Evolutionary conservation across 2,329 filamentous ascomycete genomes (phyloP).

Genomic region (Calonectria naviculata): DNA sequence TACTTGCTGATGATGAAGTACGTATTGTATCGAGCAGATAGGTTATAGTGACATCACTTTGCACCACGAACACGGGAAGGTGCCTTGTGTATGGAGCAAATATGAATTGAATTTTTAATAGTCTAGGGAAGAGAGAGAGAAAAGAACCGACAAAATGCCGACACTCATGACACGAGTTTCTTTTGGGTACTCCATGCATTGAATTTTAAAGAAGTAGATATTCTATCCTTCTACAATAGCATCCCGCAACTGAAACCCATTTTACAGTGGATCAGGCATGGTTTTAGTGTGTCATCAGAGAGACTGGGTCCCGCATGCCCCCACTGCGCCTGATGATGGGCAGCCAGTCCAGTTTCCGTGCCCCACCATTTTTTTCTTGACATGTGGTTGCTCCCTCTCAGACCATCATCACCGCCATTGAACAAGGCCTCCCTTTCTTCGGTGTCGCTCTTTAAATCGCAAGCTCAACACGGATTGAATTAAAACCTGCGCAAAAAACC

Average conservation of each 20-base stretch:
- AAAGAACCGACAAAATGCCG: too few relatives aligned
- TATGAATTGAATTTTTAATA: neutral
- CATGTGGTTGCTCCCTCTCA: conserved; percentile 7
- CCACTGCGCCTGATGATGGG: neutral
- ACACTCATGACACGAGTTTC: neutral
- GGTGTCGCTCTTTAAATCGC: neutral
- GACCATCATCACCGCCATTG: conserved; percentile 13
- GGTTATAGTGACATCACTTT: neutral
- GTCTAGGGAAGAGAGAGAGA: too few relatives aligned
- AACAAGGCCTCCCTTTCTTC: neutral
- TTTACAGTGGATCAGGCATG: neutral
- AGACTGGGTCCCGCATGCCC: neutral
- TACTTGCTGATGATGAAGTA: neutral
- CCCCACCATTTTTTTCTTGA: conserved; percentile 14
- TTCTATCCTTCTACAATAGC: neutral
- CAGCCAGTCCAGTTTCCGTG: neutral
- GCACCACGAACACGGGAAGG: neutral
- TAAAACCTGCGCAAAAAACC: neutral
- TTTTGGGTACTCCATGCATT: neutral
- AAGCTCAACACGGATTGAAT: neutral
- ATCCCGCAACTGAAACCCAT: neutral
- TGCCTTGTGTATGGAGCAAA: neutral
- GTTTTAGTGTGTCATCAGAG: neutral
- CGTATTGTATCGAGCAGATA: neutral
- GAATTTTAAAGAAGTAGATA: too few relatives aligned